A percentile compares a stretch with the other conserved stretches of the same genome.
Evolutionary conservation across 352 stramenopile genomes (phyloP).

Genomic region (Globisporangium orthogonon): DNA sequence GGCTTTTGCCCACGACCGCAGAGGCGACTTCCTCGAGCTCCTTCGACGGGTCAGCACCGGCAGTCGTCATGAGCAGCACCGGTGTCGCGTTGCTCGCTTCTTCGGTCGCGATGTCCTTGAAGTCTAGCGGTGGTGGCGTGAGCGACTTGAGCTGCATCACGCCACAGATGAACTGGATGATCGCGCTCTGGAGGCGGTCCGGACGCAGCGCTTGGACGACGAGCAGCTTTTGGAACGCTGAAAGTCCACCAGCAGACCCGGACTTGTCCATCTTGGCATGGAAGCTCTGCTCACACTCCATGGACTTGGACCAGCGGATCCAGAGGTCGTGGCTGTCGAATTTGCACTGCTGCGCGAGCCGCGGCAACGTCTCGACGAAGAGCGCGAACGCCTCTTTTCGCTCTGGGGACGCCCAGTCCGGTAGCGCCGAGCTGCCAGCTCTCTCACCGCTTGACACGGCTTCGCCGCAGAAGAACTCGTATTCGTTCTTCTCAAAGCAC

Average conservation of each 20-base stretch:
- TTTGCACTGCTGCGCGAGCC: constrained; percentile 65
- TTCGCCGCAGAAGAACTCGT: constrained; percentile 90
- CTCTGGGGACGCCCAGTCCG: constrained; percentile 79
- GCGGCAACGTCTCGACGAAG: constrained; percentile 70
- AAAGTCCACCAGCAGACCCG: constrained; percentile 40
- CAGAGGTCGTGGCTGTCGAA: constrained; percentile 83
- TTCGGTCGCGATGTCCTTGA: constrained; percentile 58
- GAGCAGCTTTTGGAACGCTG: constrained; percentile 89
- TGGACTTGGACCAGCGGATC: constrained; percentile 84
- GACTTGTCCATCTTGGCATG: constrained; percentile 83
- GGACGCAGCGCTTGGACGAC: constrained; percentile 90
- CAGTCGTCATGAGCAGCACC: constrained; percentile 89
- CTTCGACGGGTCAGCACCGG: constrained; percentile 91
- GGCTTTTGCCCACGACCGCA: constrained; percentile 69
- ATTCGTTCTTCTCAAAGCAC: constrained; percentile 91
- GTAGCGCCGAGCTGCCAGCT: constrained; percentile 19
- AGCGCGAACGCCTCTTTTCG: constrained; percentile 80
- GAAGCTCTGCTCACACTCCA: constrained; percentile 89
- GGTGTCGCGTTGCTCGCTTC: constrained; percentile 75
- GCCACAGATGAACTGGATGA: constrained; percentile 87
- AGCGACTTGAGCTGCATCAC: constrained; percentile 86
- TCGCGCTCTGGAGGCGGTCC: constrained; percentile 87
- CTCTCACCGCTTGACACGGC: constrained; percentile 35
- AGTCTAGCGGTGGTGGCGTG: constrained; percentile 72
- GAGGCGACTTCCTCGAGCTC: constrained; percentile 91